Percentiles rank a stretch among this genome's conserved stretches.
These are phyloP conservation scores for Podochytrium sp. DNA, from an alignment of 192 early-diverging fungal genomes.

Conservation along the genomic window DNA sequence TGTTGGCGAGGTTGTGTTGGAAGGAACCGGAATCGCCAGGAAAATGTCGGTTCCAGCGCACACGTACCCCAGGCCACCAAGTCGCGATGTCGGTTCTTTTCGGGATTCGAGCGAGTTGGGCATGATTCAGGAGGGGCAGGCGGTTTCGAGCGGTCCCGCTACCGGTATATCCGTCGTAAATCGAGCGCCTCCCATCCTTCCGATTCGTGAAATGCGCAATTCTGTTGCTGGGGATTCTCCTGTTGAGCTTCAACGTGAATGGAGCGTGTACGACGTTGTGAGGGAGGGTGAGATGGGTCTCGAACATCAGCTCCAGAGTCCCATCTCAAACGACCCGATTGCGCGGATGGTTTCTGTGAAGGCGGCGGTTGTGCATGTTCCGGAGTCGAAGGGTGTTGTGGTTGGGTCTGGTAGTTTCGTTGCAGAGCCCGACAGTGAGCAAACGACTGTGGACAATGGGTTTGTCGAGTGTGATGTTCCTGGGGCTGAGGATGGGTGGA, in stretches of 20 bases:
- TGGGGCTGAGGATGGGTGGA: conserved; percentile 9
- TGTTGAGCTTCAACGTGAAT: no score
- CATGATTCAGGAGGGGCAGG: no score
- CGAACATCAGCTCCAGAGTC: neutral
- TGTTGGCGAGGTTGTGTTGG: neutral
- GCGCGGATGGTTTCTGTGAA: neutral
- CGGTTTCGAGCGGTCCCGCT: no score
- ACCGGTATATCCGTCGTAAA: no score
- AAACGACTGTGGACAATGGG: neutral
- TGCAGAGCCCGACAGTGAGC: neutral
- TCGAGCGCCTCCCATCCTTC: no score
- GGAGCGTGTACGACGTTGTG: no score
- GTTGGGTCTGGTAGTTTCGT: neutral
- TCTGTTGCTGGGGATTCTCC: no score
- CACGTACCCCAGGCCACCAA: no score
- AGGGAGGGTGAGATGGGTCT: neutral
- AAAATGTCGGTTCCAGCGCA: no score
- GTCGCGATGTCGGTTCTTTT: no score
- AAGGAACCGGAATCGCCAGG: neutral
- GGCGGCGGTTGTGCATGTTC: neutral
- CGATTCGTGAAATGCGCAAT: no score
- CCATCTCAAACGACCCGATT: neutral
- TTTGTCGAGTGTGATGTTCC: neutral
- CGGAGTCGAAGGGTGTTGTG: neutral
- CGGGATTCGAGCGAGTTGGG: no score